Evolutionary conservation across 805 yeast species (phyloP), one percentile per base, ranked within the genome.

Genomic region (Lipomyces anomalus): DNA sequence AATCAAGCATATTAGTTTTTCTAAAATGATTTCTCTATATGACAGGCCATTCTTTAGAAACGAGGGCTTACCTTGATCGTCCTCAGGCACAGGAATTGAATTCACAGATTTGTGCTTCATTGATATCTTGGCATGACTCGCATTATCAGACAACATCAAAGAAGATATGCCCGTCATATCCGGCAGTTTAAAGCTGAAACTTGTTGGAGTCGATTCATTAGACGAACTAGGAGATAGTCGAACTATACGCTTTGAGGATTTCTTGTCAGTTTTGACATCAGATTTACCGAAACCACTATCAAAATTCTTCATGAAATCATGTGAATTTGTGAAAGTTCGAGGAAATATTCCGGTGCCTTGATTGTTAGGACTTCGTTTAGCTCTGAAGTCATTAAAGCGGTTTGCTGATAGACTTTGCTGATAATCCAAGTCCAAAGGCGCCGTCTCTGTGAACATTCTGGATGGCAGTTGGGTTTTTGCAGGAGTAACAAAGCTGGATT

Each of bases 91-190:
- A 2, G 55, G 47, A 9, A 51, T 43, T 3, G 54, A 45, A 17
- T 48, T 49, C n/a, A 51, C 32, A 7, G 24, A 34, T 23, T 35
- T 38, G 29, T 50, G 54, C 33, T 22, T 40, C 16, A 23, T 17
- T 26, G 32, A 24, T 6, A 16, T 23, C 28, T 35, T n/a, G 26
- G 33, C 34, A n/a, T 32, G 22, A 11, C 35, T 17, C 6, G 44
- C 38, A 9, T 36, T 35, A 20, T 42, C 54, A 5, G 17, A 36
- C 7, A 50, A 45, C 18, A 51, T 23, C 30, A 51, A 24, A 1
- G 54, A 42, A 5, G 55, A 35, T 16, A 51, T 44, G n/a, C 47
- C 54, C 11, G 55, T 51, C 26, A 51, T 43, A 33, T 51, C 55
- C 11, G 55, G 55, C 22, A 51, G 21, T 9, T 18, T 18, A 24